These are phyloP conservation scores for Papiliotrema terrestris DNA, from an alignment of 1,284 basidiomycete species.

Conservation along the genomic window DNA sequence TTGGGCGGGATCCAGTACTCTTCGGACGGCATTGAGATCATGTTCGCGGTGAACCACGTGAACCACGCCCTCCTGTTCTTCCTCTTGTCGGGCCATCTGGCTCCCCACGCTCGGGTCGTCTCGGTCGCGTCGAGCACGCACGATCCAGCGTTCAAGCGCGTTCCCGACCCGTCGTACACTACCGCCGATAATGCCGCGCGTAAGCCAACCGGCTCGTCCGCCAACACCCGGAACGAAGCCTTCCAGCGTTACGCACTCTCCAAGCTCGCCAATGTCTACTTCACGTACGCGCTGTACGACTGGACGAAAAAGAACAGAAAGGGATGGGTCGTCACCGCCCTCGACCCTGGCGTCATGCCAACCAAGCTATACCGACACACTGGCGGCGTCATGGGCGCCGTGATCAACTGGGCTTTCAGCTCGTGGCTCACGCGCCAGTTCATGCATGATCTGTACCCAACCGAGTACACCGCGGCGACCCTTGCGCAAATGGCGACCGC, in stretches of 20 bases:
- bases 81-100: conserved; percentile 11
- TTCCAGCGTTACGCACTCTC: conserved; percentile 7
- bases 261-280: conserved; percentile 13
- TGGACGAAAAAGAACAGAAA: conserved; percentile 1
- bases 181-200: conserved; percentile 17
- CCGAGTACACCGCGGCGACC: background rate
- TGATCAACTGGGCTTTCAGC: background rate
- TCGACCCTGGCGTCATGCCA: conserved; percentile 24
- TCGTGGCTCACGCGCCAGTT: conserved; percentile 1
- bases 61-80: conserved; percentile 25
- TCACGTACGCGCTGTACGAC: conserved; percentile 14
- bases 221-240: background rate
- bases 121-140: conserved; percentile 13
- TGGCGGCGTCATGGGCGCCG: background rate
- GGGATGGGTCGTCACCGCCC: conserved; percentile 13
- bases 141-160: conserved; percentile 7
- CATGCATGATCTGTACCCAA: conserved; percentile 3
- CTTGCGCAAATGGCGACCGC: conserved; percentile 11
- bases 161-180: conserved; percentile 8
- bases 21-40: conserved; percentile 11
- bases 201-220: background rate
- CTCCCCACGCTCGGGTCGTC: conserved; percentile 11
- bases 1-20: conserved; percentile 3
- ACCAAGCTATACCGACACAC: conserved; percentile 9
- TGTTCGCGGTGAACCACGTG: conserved; percentile 24